These are phyloP conservation scores for Aspergillus tamarii DNA, from an alignment of 2,329 filamentous ascomycete species.

Conservation along the genomic window DNA sequence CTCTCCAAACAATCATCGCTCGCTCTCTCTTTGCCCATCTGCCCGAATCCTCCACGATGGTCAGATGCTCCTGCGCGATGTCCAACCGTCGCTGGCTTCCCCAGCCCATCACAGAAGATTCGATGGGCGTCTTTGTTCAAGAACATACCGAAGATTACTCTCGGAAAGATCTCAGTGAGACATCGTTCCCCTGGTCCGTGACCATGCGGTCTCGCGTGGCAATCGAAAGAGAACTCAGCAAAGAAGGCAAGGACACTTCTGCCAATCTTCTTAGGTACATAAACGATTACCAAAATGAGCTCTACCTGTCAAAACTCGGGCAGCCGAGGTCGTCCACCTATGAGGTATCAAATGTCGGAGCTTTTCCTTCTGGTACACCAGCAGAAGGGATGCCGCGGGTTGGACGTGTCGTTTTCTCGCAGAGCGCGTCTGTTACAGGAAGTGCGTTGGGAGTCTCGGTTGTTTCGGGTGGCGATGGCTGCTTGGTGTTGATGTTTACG, in stretches of 20 bases:
- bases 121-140: conserved; percentile 44
- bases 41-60: conserved; percentile 30
- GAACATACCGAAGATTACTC: conserved; percentile 36
- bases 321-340: conserved; percentile 42
- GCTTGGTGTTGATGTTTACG: conserved; percentile 43
- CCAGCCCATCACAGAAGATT: conserved; percentile 37
- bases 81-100: conserved; percentile 44
- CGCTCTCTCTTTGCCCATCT: conserved; percentile 41
- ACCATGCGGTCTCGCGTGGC: conserved; percentile 34
- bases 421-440: conserved; percentile 45
- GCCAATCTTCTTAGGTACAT: conserved; percentile 47
- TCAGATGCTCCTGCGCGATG: conserved; percentile 40
- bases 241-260: conserved; percentile 36
- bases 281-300: conserved; percentile 39
- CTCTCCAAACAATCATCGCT: conserved; percentile 44
- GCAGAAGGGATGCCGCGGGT: conserved; percentile 30
- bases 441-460: conserved; percentile 43
- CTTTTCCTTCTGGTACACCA: conserved; percentile 26
- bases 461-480: conserved; percentile 50
- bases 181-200: conserved; percentile 38
- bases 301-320: conserved; percentile 43
- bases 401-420: conserved; percentile 50
- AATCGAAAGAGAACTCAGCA: conserved; percentile 30
- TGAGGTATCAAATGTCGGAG: conserved; percentile 53
- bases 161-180: conserved; percentile 21